Percentiles rank a stretch among this genome's conserved stretches.
phyloP scores from a whole-genome alignment of 306 rosid genomes.

The Alnus rubra region DNA sequence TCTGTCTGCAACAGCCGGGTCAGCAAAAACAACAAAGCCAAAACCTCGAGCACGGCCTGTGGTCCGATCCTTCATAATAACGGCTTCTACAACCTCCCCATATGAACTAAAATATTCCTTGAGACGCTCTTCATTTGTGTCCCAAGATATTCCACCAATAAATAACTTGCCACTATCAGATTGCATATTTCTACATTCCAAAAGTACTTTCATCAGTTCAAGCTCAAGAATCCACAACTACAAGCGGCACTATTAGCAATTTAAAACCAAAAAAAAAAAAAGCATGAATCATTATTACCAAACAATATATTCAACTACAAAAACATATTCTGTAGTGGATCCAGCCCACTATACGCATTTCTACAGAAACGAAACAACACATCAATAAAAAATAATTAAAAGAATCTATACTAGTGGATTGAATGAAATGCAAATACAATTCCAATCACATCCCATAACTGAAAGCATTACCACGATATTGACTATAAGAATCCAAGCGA shows the following conservation, averaged over 20 bases:
- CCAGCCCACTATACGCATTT: constrained; percentile 35
- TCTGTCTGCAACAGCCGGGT: constrained; percentile 74
- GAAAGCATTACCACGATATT: constrained; percentile 34
- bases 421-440: constrained; percentile 30
- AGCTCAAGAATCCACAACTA: constrained; percentile 44
- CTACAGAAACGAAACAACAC: constrained; percentile 13
- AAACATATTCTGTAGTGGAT: constrained; percentile 31
- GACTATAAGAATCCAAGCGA: constrained; percentile 21
- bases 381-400: constrained; percentile 12
- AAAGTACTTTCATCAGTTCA: constrained; percentile 30
- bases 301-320: constrained; percentile 15
- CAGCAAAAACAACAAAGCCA: constrained; percentile 88
- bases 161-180: constrained; percentile 92
- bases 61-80: constrained; percentile 99
- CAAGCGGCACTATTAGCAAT: constrained; percentile 32
- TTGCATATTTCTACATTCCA: constrained; percentile 85
- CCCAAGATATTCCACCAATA: constrained; percentile 98
- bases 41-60: constrained; percentile 98
- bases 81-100: constrained; percentile 96
- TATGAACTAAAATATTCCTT: constrained; percentile 80
- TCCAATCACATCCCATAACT: constrained; percentile 30
- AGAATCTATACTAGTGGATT: constrained; percentile 18
- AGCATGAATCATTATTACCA: constrained; percentile 1
- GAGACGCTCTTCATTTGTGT: constrained; percentile 96
- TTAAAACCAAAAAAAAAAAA: constrained; percentile 14